A percentile compares a stretch with the other conserved stretches of the same genome.
These are phyloP conservation scores for Pleurotus platypus DNA, from an alignment of 768 basidiomycete genomes.

Conservation along the genomic window DNA sequence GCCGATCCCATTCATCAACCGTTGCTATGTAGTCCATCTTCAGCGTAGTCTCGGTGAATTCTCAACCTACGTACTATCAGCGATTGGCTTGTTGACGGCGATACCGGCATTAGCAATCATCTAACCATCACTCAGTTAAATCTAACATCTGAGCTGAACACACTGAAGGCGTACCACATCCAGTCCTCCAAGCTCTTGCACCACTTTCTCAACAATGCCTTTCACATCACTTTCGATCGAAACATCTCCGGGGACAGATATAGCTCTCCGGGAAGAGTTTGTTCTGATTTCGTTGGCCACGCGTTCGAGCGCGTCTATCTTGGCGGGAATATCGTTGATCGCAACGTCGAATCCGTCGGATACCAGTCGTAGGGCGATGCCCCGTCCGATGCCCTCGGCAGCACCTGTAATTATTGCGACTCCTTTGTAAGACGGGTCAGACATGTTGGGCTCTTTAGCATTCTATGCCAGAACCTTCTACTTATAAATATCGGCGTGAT, in stretches of 20 bases:
- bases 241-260: constrained; percentile 8
- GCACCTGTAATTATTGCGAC: constrained; percentile 39
- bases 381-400: constrained; percentile 37
- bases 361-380: constrained; percentile 34
- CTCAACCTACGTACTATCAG: background rate
- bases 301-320: background rate
- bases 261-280: background rate
- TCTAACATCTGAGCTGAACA: background rate
- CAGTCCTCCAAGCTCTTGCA: constrained; percentile 4
- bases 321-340: constrained; percentile 26
- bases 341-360: constrained; percentile 34
- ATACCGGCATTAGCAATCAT: constrained; percentile 29
- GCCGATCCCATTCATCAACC: constrained; percentile 26
- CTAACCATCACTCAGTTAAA: constrained; percentile 7
- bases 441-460: too few species aligned
- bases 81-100: background rate
- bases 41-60: background rate
- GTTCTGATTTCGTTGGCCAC: background rate
- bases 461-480: too few species aligned
- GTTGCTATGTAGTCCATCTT: constrained; percentile 17
- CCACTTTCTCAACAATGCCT: constrained; percentile 1
- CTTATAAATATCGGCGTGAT: too few species aligned
- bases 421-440: constrained; percentile 8
- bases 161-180: constrained; percentile 6
- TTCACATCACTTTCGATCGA: constrained; percentile 9